Percentiles rank a stretch among this genome's conserved stretches.
phyloP scores from a whole-genome alignment of 1,284 basidiomycete genomes.

The Marasmius fiardii region DNA sequence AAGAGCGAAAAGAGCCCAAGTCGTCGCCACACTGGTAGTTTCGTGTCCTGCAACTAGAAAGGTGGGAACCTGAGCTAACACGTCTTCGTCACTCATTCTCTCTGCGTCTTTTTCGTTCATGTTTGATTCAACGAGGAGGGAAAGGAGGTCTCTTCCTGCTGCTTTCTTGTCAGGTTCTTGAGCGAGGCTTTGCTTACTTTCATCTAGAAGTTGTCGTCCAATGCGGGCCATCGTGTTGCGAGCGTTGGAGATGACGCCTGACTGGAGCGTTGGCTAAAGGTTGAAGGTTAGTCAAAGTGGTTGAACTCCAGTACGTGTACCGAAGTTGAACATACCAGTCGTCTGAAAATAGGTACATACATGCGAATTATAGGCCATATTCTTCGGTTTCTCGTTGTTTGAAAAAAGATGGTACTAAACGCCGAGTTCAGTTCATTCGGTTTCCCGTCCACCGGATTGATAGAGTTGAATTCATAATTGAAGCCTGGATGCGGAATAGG shows the following conservation, averaged over 20 bases:
- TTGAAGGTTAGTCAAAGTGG: constrained; percentile 12
- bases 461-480: constrained; percentile 60
- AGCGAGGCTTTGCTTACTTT: constrained; percentile 37
- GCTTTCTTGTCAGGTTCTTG: constrained; percentile 24
- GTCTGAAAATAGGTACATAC: constrained; percentile 36
- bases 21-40: constrained; percentile 43
- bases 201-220: constrained; percentile 40
- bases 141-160: constrained; percentile 47
- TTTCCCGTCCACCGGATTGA: constrained; percentile 28
- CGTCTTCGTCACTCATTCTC: constrained; percentile 68
- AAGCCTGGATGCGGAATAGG: constrained; percentile 40
- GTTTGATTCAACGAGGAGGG: constrained; percentile 60
- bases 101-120: constrained; percentile 55
- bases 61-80: constrained; percentile 63
- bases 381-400: constrained; percentile 19
- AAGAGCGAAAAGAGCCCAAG: constrained; percentile 61
- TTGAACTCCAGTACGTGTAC: not conserved
- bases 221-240: constrained; percentile 27
- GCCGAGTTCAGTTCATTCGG: constrained; percentile 48
- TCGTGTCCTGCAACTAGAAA: constrained; percentile 75
- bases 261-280: constrained; percentile 23
- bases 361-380: constrained; percentile 31
- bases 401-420: constrained; percentile 39
- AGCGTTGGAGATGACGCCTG: constrained; percentile 17
- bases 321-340: constrained; percentile 32